phyloP scores from a whole-genome alignment of 129 eudicot genomes.

The Daucus carota region DNA sequence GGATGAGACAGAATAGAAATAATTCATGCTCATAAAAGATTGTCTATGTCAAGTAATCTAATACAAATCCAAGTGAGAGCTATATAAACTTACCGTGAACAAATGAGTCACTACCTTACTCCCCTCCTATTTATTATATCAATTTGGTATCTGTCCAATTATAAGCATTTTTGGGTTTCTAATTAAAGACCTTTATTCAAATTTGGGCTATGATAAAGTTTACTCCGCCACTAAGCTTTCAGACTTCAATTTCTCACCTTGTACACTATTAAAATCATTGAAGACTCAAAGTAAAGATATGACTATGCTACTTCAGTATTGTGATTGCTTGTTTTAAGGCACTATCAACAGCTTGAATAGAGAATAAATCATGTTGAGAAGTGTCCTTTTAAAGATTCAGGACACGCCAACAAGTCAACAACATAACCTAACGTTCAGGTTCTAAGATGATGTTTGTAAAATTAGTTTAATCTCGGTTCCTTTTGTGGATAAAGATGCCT shows the following conservation, averaged over 20 bases:
- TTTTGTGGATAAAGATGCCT: background rate
- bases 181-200: background rate
- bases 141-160: background rate
- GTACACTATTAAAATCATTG: background rate
- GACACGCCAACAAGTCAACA: background rate
- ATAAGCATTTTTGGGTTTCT: background rate
- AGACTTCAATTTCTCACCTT: background rate
- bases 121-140: background rate
- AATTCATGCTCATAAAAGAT: conserved; percentile 1
- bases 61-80: background rate
- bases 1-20: background rate
- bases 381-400: background rate
- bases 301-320: background rate
- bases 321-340: background rate
- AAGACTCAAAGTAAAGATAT: background rate
- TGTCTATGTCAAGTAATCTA: background rate
- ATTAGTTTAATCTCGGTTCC: background rate
- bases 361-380: background rate
- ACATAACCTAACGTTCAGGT: background rate
- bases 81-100: background rate
- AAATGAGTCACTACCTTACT: background rate
- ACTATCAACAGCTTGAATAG: background rate
- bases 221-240: background rate
- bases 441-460: background rate
- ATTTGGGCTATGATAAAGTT: background rate